These are phyloP conservation scores for Cordyceps cicadae DNA, from an alignment of 2,329 filamentous ascomycete species.

Conservation along the genomic window DNA sequence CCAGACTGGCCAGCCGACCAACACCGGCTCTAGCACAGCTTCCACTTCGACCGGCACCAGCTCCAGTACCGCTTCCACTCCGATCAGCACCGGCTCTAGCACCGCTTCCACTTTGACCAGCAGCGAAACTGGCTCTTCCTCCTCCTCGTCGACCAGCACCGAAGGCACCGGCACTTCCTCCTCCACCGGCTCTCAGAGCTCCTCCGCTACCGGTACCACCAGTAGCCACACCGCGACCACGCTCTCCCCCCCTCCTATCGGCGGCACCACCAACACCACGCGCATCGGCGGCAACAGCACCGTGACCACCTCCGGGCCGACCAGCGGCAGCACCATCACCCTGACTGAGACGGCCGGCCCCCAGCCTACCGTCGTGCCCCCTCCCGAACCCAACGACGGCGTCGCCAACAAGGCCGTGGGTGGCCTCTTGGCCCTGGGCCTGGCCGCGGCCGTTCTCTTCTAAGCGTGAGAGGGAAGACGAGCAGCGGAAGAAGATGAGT, in stretches of 20 bases:
- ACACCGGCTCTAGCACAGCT: constrained; percentile 32
- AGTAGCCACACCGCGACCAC: not conserved
- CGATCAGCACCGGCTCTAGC: constrained; percentile 8
- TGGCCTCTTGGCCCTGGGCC: constrained; percentile 27
- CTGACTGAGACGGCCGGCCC: not conserved
- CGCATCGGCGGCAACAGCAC: not conserved
- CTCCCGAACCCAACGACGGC: constrained; percentile 22
- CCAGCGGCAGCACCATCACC: not conserved
- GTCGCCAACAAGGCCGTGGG: constrained; percentile 24
- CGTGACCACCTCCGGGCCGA: constrained; percentile 10
- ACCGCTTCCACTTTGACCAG: constrained; percentile 32
- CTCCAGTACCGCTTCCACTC: constrained; percentile 32
- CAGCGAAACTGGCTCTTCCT: constrained; percentile 57
- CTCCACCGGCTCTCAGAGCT: not conserved
- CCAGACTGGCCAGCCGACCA: constrained; percentile 5
- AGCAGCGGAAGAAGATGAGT: not conserved
- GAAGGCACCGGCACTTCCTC: not conserved
- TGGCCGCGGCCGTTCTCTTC: constrained; percentile 32
- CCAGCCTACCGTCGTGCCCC: constrained; percentile 6
- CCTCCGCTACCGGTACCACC: not conserved
- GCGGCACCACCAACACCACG: not conserved
- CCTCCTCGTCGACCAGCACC: constrained; percentile 37
- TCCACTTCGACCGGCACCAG: constrained; percentile 6
- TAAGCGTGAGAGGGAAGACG: constrained; percentile 19
- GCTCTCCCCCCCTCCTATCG: not conserved